These are phyloP conservation scores for Calocera cornea DNA, from an alignment of 768 basidiomycete genomes.

Conservation along the genomic window DNA sequence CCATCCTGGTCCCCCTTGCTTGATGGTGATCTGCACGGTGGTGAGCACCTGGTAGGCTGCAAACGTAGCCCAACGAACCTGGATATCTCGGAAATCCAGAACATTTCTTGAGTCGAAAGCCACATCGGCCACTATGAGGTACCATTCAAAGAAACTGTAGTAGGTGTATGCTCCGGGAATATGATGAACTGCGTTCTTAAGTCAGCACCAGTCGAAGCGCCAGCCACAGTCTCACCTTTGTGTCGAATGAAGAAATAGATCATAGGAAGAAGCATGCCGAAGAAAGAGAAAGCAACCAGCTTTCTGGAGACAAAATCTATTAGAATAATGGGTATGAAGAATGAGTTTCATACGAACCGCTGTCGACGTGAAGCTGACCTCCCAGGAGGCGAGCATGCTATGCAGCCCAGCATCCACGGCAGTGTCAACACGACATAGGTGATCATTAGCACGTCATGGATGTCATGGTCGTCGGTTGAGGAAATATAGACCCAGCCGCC, in stretches of 20 bases:
- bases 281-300: slow-evolving; percentile 49
- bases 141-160: slow-evolving; percentile 84
- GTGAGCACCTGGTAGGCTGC: neutral
- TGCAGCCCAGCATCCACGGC: slow-evolving; percentile 78
- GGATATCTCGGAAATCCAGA: slow-evolving; percentile 43
- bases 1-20: neutral
- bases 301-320: slow-evolving; percentile 30
- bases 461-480: slow-evolving; percentile 62
- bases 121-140: slow-evolving; percentile 58
- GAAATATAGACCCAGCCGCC: slow-evolving; percentile 92
- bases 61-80: slow-evolving; percentile 29
- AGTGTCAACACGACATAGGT: slow-evolving; percentile 68
- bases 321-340: neutral
- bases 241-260: slow-evolving; percentile 79
- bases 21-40: neutral
- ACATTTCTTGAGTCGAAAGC: slow-evolving; percentile 55
- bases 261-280: slow-evolving; percentile 52
- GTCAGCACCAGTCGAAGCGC: slow-evolving; percentile 37
- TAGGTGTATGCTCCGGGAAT: slow-evolving; percentile 57
- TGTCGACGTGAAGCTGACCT: slow-evolving; percentile 32
- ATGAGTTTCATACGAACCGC: slow-evolving; percentile 31
- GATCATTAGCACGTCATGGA: slow-evolving; percentile 81
- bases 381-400: slow-evolving; percentile 37
- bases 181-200: slow-evolving; percentile 1
- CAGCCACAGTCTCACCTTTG: slow-evolving; percentile 63